These are phyloP conservation scores for Poterioochromonas sp. DNA, from an alignment of 352 stramenopile species.

Conservation along the genomic window DNA sequence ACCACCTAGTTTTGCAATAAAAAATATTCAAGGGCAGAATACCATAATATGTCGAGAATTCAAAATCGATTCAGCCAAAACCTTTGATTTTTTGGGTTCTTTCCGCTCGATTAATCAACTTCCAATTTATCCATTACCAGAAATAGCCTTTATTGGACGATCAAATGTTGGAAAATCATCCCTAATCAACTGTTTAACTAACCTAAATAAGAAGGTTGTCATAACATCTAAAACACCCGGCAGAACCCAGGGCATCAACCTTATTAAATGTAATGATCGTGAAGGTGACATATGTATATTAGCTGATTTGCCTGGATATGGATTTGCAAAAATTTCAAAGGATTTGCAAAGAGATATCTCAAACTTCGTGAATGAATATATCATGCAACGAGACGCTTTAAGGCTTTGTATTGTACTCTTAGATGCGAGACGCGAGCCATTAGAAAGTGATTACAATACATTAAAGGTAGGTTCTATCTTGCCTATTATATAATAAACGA, in stretches of 20 bases:
- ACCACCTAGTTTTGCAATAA: not conserved
- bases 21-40: conserved; percentile 14
- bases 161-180: conserved; percentile 35
- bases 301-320: conserved; percentile 29
- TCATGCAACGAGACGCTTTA: not conserved
- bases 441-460: conserved; percentile 42
- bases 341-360: not conserved
- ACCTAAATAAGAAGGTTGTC: not conserved
- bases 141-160: conserved; percentile 46
- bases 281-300: conserved; percentile 20
- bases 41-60: conserved; percentile 9
- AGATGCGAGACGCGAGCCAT: conserved; percentile 42
- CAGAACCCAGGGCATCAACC: conserved; percentile 26
- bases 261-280: not conserved
- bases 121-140: conserved; percentile 46
- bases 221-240: conserved; percentile 3
- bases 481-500: not conserved
- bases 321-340: conserved; percentile 25
- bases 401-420: conserved; percentile 39
- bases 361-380: conserved; percentile 1
- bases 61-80: not conserved
- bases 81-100: conserved; percentile 7
- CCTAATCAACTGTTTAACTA: conserved; percentile 14
- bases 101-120: not conserved
- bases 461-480: conserved; percentile 36